Conservation (phyloP, 495 filamentous ascomycete species). For the Penicillium soppii region DNA sequence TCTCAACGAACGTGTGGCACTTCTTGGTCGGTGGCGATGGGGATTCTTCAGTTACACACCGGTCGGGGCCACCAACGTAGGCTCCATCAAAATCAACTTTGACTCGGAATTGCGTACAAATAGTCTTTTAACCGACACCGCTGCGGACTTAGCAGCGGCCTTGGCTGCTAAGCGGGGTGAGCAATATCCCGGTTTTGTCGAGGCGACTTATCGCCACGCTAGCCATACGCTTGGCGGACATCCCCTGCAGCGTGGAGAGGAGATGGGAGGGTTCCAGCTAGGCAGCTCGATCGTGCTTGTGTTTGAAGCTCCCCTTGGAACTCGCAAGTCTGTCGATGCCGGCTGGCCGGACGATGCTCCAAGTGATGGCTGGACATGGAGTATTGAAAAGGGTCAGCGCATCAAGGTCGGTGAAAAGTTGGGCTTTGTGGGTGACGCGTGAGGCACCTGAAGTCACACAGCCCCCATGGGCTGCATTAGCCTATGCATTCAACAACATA, state of each 20-base stretch:
- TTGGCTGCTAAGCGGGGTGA: constrained; percentile 73
- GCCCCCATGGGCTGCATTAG: not conserved
- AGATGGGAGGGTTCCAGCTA: constrained; percentile 98
- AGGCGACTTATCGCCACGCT: constrained; percentile 83
- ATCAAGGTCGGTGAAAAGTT: constrained; percentile 86
- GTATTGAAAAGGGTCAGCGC: constrained; percentile 77
- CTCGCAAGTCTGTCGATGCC: constrained; percentile 61
- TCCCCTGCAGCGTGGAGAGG: constrained; percentile 80
- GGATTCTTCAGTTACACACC: constrained; percentile 96
- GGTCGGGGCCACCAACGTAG: constrained; percentile 98
- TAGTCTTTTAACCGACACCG: constrained; percentile 83
- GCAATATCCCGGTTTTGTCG: constrained; percentile 79
- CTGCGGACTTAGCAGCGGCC: constrained; percentile 77
- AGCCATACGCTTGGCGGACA: constrained; percentile 78
- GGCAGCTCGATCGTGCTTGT: constrained; percentile 95
- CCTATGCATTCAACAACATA: not conserved
- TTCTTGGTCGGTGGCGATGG: constrained; percentile 92
- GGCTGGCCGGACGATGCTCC: constrained; percentile 56
- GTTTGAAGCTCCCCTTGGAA: constrained; percentile 84
- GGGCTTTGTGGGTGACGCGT: constrained; percentile 55
- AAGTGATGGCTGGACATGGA: constrained; percentile 77
- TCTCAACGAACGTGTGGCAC: constrained; percentile 91
- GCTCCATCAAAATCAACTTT: constrained; percentile 96
- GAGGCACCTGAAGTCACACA: constrained; percentile 1
- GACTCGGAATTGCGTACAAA: constrained; percentile 94